Evolutionary conservation across 345 rosid genomes (phyloP), one percentile per base, ranked within the genome.

Genomic region (Anastatica hierochuntica): DNA sequence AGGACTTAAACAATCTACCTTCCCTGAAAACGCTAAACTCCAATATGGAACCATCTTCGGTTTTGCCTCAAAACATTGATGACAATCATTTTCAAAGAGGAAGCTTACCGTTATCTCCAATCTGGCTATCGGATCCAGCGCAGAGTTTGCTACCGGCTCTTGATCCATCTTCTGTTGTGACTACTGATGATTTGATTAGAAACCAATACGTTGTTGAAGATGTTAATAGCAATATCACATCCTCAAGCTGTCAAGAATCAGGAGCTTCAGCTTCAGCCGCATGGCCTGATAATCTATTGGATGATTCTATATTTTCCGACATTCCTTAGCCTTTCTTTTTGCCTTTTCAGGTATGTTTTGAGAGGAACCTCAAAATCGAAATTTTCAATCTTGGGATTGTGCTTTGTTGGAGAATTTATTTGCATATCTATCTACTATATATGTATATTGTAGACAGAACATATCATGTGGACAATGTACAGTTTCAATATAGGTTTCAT

Each of bases 241-340:
- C 31, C 8, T 67, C 67, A 34, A 53, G 56, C 72, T 7, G 8
- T 7, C 8, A 27, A 4, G 3, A 27, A 55, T 49, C 62, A 60
- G 45, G 67, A 47, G 14, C 17, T 36, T 61, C 66, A 59, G 24
- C 40, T 14, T 14, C 67, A 27, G 43, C 17, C 14, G 61, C 33
- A 10, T 67, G 62, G 62, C 57, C 72, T 60, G 67, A 67, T 46
- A 57, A 39, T 27, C 46, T 53, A 44, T 61, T 67, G 35, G 62
- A 67, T 61, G 72, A 67, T 19, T 45, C 62, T 49, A 20, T 60
- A 40, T 59, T 67, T 47, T 24, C 16, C n/a, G 49, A 60, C 16
- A 48, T 60, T 60, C 24, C 24, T 21, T 21, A n/a, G 5, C 3
- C 24, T n/a, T n/a, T n/a, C n/a, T n/a, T n/a, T n/a, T n/a, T n/a